Conservation (phyloP, 1,284 basidiomycete genomes). For the Hymenochaete sp. region DNA sequence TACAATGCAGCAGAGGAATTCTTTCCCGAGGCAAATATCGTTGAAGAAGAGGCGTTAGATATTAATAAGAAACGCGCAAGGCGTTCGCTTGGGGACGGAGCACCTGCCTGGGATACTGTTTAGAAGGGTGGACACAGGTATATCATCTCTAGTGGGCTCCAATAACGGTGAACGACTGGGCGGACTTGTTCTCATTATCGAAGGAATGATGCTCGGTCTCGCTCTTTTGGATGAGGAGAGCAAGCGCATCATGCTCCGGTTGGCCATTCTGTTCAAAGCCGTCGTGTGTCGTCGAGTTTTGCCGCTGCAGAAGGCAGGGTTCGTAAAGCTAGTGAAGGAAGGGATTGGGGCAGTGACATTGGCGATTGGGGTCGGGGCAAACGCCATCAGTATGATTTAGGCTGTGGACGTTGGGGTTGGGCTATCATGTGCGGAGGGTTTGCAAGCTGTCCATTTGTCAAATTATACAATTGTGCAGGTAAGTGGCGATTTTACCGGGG, state of each 20-base stretch:
- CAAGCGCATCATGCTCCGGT: constrained; percentile 70
- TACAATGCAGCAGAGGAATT: constrained; percentile 76
- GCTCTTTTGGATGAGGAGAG: constrained; percentile 70
- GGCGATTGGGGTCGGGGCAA: constrained; percentile 95
- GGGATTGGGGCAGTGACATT: constrained; percentile 85
- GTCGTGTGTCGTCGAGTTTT: constrained; percentile 98
- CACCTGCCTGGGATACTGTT: constrained; percentile 32
- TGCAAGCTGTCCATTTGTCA: constrained; percentile 95
- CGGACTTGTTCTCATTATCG: constrained; percentile 92
- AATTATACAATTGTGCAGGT: constrained; percentile 95
- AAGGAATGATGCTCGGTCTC: constrained; percentile 69
- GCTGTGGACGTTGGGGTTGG: constrained; percentile 95
- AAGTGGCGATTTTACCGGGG: too few species aligned
- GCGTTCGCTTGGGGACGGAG: constrained; percentile 12
- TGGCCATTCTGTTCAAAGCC: constrained; percentile 86
- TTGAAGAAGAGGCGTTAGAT: constrained; percentile 36
- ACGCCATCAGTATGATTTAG: constrained; percentile 93
- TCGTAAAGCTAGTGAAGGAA: constrained; percentile 89
- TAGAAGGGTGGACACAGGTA: constrained; percentile 58
- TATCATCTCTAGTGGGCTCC: constrained; percentile 75
- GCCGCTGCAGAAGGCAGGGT: constrained; percentile 91
- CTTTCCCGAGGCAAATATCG: constrained; percentile 68
- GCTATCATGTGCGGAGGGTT: constrained; percentile 91
- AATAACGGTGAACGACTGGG: constrained; percentile 85
- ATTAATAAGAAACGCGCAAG: constrained; percentile 16